Conservation (phyloP, 257 asterid species). For the Lavandula angustifolia region DNA sequence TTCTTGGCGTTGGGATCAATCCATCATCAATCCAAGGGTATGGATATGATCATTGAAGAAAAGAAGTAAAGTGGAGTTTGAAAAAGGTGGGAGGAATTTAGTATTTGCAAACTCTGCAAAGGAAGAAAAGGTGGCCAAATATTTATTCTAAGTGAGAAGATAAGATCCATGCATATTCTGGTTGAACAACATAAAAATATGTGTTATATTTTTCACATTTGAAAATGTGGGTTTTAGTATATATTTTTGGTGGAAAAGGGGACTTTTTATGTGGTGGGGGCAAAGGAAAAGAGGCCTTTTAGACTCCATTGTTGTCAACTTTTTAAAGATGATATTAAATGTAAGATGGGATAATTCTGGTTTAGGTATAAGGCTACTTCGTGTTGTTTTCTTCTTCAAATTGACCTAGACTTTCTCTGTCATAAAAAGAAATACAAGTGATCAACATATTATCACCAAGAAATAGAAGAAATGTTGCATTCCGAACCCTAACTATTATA, state of each 20-base stretch:
- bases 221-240: constrained; percentile 39
- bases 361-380: not conserved
- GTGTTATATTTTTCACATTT: constrained; percentile 43
- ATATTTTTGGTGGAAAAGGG: constrained; percentile 34
- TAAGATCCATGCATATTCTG: constrained; percentile 78
- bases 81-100: constrained; percentile 31
- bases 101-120: constrained; percentile 48
- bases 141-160: constrained; percentile 29
- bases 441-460: too few relatives aligned
- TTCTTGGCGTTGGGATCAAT: constrained; percentile 88
- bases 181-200: constrained; percentile 41
- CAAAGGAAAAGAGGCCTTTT: constrained; percentile 50
- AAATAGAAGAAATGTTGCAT: too few relatives aligned
- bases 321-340: constrained; percentile 35
- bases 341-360: constrained; percentile 21
- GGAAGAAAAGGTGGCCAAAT: constrained; percentile 57
- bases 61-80: constrained; percentile 41
- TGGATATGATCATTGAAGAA: constrained; percentile 59
- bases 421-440: too few relatives aligned
- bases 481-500: too few relatives aligned
- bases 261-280: constrained; percentile 54
- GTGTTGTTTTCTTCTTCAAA: too few relatives aligned
- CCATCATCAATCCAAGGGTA: constrained; percentile 72
- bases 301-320: constrained; percentile 64
- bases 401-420: too few relatives aligned